phyloP scores from a whole-genome alignment of 164 flowering plant species.

The Stephania cephalantha region DNA sequence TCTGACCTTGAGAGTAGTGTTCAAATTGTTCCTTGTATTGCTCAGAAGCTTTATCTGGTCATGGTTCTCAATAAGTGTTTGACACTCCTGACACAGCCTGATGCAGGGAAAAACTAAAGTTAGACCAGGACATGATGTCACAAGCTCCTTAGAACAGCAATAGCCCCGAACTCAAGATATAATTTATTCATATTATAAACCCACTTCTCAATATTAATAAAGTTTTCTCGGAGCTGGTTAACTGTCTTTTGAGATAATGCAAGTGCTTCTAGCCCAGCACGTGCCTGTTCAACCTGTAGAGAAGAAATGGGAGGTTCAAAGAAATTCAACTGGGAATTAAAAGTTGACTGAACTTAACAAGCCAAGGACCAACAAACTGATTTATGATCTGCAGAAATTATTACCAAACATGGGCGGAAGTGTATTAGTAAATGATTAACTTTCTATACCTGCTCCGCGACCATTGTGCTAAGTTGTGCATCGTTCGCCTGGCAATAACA shows the following conservation, averaged over 20 bases:
- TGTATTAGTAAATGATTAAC: background rate
- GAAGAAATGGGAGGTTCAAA: background rate
- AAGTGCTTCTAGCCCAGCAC: constrained; percentile 77
- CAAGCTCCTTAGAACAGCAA: background rate
- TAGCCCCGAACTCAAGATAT: background rate
- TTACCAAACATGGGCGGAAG: background rate
- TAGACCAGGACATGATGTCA: constrained; percentile 1
- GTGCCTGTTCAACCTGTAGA: constrained; percentile 88
- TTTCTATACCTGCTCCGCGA: constrained; percentile 80
- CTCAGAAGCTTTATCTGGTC: constrained; percentile 98
- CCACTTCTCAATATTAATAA: constrained; percentile 83
- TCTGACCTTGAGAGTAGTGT: constrained; percentile 85
- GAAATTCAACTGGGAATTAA: background rate
- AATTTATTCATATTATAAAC: constrained; percentile 8
- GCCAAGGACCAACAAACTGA: background rate
- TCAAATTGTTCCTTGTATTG: constrained; percentile 91
- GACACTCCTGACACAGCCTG: constrained; percentile 96
- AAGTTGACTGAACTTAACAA: background rate
- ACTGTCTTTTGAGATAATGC: constrained; percentile 63
- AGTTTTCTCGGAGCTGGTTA: constrained; percentile 73
- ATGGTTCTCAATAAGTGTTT: constrained; percentile 94
- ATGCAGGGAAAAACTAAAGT: constrained; percentile 10
- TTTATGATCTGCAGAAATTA: background rate
- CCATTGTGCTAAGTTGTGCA: constrained; percentile 99
- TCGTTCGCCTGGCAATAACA: constrained; percentile 75